Evolutionary conservation across 202 grass and related monocot species (phyloP), one percentile per base, ranked within the genome.

Genomic region (Miscanthus sacchariflorus): DNA sequence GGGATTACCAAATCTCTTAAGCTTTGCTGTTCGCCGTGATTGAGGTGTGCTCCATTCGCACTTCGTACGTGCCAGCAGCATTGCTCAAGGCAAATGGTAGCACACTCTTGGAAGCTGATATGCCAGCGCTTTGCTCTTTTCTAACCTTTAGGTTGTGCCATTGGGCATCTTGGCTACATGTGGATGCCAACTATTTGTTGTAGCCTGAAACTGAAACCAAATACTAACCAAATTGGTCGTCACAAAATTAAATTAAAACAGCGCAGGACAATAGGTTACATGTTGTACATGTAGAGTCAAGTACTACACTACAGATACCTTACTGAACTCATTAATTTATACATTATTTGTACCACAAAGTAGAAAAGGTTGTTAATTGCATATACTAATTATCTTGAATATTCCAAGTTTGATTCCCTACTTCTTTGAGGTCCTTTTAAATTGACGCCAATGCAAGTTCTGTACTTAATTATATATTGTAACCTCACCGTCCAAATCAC

Each of bases 341-440:
- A 63, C 24, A 64, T 17, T 1, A 3, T 19, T 19, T 72, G 15
- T 54, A 13, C n/a, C 68, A 79, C 39, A 71, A 25, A 43, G 8
- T 12, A 49, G 9, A n/a, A 72, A n/a, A 7, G 11, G 21, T 40
- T 38, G 46, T 23, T 64, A 64, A 56, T 44, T 28, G 9, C 36
- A 28, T 45, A 36, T 68, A 36, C 49, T 81, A 50, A 33, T 38
- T 5, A 9, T 58, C 7, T 65, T 87, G 40, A 9, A 58, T 68
- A 68, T 56, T 76, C 33, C 42, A 69, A 69, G 33, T 69, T 58
- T 76, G 71, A 56, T 68, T 68, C 40, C 15, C n/a, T 81, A 54
- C 9, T 81, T 42, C 9, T 87, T 76, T 77, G 7, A 77, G 61
- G 86, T 81, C 44, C 14, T 87, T 81, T 75, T 56, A 81, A 87